phyloP scores from a whole-genome alignment of 768 basidiomycete genomes.

The Naematelia encephala region DNA sequence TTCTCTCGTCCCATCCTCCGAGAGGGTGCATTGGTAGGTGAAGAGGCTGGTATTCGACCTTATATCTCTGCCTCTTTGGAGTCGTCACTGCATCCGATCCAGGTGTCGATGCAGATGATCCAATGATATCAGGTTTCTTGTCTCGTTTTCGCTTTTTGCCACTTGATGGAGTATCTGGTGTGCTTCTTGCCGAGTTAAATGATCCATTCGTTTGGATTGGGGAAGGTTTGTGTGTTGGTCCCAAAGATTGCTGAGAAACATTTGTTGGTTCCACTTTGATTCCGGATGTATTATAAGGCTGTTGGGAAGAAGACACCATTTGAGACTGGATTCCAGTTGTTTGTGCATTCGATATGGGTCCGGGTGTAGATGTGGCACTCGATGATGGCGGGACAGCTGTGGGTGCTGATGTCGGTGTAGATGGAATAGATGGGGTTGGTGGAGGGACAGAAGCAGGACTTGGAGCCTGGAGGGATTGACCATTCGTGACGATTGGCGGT shows the following conservation, averaged over 20 bases:
- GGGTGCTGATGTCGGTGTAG: background rate
- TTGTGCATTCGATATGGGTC: background rate
- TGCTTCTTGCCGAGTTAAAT: background rate
- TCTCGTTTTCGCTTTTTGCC: slow-evolving; percentile 9
- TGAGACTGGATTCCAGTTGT: background rate
- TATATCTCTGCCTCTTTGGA: slow-evolving; percentile 59
- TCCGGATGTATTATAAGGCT: background rate
- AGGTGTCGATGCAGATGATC: background rate
- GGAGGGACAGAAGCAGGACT: slow-evolving; percentile 1
- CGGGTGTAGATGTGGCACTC: background rate
- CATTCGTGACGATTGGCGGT: slow-evolving; percentile 10
- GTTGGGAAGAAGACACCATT: background rate
- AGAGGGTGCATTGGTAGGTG: slow-evolving; percentile 69
- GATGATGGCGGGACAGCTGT: background rate
- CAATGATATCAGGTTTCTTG: slow-evolving; percentile 4
- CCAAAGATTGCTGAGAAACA: background rate
- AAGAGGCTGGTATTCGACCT: slow-evolving; percentile 82
- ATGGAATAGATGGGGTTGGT: slow-evolving; percentile 8
- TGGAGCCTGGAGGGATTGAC: slow-evolving; percentile 8
- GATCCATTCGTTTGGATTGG: background rate
- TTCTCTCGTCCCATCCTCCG: slow-evolving; percentile 75
- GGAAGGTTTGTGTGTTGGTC: background rate
- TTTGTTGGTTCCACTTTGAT: background rate
- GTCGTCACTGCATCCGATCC: background rate
- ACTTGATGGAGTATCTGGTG: background rate